A percentile compares a stretch with the other conserved stretches of the same genome.
Conservation (phyloP, 495 filamentous ascomycete species). For the Penicillium salamii region DNA sequence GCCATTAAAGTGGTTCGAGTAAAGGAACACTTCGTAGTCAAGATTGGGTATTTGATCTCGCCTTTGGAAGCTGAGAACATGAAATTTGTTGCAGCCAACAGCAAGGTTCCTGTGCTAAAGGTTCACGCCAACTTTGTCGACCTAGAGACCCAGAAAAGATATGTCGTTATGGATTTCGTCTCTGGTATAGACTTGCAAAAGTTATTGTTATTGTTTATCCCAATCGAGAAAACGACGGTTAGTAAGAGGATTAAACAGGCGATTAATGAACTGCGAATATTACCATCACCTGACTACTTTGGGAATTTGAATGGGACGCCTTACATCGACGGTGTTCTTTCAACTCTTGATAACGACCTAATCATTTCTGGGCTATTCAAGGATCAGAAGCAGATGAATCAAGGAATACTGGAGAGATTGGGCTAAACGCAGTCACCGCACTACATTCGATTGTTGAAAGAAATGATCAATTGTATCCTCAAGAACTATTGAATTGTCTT, state of each 20-base stretch:
- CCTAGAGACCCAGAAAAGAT: conserved; percentile 14
- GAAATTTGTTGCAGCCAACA: conserved; percentile 18
- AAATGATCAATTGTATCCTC: conserved; percentile 17
- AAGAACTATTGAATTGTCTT: conserved; percentile 20
- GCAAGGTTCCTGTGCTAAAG: conserved; percentile 18
- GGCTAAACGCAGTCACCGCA: neutral
- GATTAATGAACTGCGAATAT: conserved; percentile 13
- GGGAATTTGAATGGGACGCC: conserved; percentile 1
- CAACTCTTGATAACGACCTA: conserved; percentile 1
- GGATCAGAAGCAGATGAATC: conserved; percentile 3
- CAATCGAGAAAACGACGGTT: conserved; percentile 6
- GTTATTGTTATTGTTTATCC: too few relatives aligned
- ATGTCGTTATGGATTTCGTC: conserved; percentile 23
- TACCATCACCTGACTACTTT: neutral
- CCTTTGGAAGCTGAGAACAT: conserved; percentile 21
- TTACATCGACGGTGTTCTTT: neutral
- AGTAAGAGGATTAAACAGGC: conserved; percentile 11
- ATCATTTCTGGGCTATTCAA: neutral
- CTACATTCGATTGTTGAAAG: conserved; percentile 12
- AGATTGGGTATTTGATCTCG: conserved; percentile 12
- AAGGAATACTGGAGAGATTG: neutral
- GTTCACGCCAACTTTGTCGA: conserved; percentile 18
- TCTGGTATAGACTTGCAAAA: conserved; percentile 6
- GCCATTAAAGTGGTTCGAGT: conserved; percentile 21
- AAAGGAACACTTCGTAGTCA: conserved; percentile 18